These are phyloP conservation scores for Nakazawaea sp. DNA, from an alignment of 805 yeast species.

Conservation along the genomic window DNA sequence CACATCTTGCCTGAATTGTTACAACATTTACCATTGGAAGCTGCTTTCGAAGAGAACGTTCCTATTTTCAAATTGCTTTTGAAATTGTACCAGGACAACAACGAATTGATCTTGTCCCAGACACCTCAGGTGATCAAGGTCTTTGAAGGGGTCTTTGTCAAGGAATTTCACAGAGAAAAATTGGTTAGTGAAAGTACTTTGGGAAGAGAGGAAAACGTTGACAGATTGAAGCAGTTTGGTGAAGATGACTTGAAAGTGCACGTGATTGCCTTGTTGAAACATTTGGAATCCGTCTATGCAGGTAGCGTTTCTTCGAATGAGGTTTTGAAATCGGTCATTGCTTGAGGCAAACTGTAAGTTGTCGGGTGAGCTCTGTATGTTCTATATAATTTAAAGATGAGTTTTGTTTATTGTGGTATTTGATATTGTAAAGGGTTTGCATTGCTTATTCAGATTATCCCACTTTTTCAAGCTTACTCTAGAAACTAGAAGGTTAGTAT, in stretches of 20 bases:
- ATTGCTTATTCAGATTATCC: too few species aligned
- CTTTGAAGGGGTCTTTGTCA: constrained; percentile 63
- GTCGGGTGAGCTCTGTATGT: too few species aligned
- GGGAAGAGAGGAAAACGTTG: constrained; percentile 81
- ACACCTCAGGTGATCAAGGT: constrained; percentile 61
- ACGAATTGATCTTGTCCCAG: constrained; percentile 44
- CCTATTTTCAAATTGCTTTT: constrained; percentile 80
- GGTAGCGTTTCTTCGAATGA: constrained; percentile 55
- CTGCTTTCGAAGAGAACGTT: constrained; percentile 87
- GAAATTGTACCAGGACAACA: constrained; percentile 59
- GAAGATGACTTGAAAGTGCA: constrained; percentile 53
- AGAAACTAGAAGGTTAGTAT: too few species aligned
- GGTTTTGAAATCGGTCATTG: constrained; percentile 36
- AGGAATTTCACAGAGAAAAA: constrained; percentile 69
- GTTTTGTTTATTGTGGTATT: constrained; percentile 47
- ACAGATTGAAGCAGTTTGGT: constrained; percentile 66
- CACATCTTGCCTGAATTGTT: constrained; percentile 71
- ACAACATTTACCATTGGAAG: constrained; percentile 74
- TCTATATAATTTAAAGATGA: too few species aligned
- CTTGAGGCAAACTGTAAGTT: too few species aligned
- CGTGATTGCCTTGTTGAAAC: constrained; percentile 67
- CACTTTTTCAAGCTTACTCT: too few species aligned
- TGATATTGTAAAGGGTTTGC: constrained; percentile 54
- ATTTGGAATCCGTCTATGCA: constrained; percentile 55
- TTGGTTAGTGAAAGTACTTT: constrained; percentile 67